Percentiles rank a stretch among this genome's conserved stretches.
These are phyloP conservation scores for Mycocentrospora acerina DNA, from an alignment of 2,329 filamentous ascomycete genomes.

Conservation along the genomic window DNA sequence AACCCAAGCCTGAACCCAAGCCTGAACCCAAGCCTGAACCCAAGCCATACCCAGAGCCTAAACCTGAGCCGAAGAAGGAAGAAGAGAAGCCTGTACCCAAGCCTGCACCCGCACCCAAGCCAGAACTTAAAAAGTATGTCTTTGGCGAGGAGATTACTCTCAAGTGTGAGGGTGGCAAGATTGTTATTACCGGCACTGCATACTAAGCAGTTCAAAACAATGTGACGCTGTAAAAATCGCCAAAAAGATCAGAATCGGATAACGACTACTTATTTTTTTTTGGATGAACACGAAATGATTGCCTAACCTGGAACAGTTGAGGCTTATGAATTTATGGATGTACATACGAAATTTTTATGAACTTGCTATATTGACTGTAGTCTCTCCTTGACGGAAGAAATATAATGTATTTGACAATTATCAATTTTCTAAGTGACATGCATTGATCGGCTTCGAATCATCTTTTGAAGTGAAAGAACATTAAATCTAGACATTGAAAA, in stretches of 20 bases:
- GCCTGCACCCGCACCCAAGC: conserved; percentile 1
- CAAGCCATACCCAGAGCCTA: not conserved
- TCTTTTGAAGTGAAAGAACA: too few relatives aligned
- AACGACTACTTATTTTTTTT: not conserved
- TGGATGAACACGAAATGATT: not conserved
- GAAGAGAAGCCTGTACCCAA: not conserved
- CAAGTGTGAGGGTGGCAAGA: conserved; percentile 14
- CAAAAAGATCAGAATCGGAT: too few relatives aligned
- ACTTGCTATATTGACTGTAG: not conserved
- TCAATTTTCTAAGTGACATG: too few relatives aligned
- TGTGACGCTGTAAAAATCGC: too few relatives aligned
- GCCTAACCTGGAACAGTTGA: not conserved
- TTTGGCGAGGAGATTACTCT: conserved; percentile 15
- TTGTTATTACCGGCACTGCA: conserved; percentile 9
- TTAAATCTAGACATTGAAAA: too few relatives aligned
- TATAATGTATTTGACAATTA: not conserved
- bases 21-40: conserved; percentile 1
- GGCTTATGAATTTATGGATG: not conserved
- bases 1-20: not conserved
- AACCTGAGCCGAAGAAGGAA: not conserved
- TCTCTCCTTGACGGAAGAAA: not conserved
- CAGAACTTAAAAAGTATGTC: conserved; percentile 4
- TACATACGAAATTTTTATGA: not conserved
- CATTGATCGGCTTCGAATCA: too few relatives aligned
- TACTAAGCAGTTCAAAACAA: not conserved